Evolutionary conservation across 139 green algal genomes (phyloP).

Genomic region (Chlorella sp.): DNA sequence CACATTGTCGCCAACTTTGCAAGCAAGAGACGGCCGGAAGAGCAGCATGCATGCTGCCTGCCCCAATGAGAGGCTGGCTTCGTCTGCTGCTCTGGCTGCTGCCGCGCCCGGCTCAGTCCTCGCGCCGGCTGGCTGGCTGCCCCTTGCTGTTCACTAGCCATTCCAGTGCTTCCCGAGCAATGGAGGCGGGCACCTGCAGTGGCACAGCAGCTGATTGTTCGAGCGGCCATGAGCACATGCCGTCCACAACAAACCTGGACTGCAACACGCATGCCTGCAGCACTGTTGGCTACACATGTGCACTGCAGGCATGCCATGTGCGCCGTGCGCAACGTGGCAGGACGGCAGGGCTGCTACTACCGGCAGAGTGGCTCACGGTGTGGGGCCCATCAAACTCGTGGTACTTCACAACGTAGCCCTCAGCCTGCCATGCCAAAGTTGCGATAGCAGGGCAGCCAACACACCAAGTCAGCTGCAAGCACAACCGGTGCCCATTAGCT

Average conservation of each 20-base stretch:
- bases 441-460: too few species aligned
- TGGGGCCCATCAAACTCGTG: conserved; percentile 23
- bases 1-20: neutral
- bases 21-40: neutral
- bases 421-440: too few species aligned
- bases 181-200: neutral
- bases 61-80: neutral
- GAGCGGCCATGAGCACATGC: too few species aligned
- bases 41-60: too few species aligned
- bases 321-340: too few species aligned
- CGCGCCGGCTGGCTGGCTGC: neutral
- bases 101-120: neutral
- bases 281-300: neutral
- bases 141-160: conserved; percentile 14
- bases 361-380: neutral
- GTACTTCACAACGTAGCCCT: conserved; percentile 24
- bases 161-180: neutral
- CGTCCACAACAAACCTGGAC: neutral
- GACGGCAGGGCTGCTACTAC: neutral
- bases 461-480: too few species aligned
- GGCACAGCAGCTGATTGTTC: neutral
- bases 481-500: too few species aligned
- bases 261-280: neutral
- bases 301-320: neutral
- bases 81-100: neutral